These are phyloP conservation scores for Ganoderma resinaceum DNA, from an alignment of 1,284 basidiomycete species.

Conservation along the genomic window DNA sequence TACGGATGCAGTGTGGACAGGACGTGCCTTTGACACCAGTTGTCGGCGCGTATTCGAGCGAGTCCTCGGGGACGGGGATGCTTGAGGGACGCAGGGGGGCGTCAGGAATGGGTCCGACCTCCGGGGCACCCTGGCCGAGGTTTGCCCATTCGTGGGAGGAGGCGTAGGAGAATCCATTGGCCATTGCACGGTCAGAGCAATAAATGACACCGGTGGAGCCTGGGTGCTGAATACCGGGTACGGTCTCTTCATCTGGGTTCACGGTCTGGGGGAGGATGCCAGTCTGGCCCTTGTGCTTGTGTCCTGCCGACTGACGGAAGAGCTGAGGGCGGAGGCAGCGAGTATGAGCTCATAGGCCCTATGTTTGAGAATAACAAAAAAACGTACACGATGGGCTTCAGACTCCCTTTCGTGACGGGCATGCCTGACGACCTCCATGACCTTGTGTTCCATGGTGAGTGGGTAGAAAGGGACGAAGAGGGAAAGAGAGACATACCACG, in stretches of 20 bases:
- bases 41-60: slow-evolving; percentile 93
- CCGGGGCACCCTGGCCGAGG: slow-evolving; percentile 88
- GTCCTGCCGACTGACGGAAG: slow-evolving; percentile 73
- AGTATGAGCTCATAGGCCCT: neutral
- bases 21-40: slow-evolving; percentile 83
- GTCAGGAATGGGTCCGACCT: slow-evolving; percentile 84
- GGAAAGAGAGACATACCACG: slow-evolving; percentile 24
- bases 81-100: slow-evolving; percentile 71
- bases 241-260: slow-evolving; percentile 82
- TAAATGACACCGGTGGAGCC: slow-evolving; percentile 85
- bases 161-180: slow-evolving; percentile 87
- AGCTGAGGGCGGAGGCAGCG: slow-evolving; percentile 50
- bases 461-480: slow-evolving; percentile 5
- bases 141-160: slow-evolving; percentile 86
- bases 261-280: slow-evolving; percentile 69
- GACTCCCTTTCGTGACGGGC: slow-evolving; percentile 79
- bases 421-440: slow-evolving; percentile 46
- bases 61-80: slow-evolving; percentile 72
- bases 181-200: slow-evolving; percentile 88
- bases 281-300: slow-evolving; percentile 52
- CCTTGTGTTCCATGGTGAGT: slow-evolving; percentile 39
- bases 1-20: neutral
- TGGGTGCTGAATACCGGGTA: slow-evolving; percentile 84
- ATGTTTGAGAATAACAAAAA: neutral
- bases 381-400: slow-evolving; percentile 80